Conservation (phyloP, 1,284 basidiomycete species). For the Macrocystidia cucumis region DNA sequence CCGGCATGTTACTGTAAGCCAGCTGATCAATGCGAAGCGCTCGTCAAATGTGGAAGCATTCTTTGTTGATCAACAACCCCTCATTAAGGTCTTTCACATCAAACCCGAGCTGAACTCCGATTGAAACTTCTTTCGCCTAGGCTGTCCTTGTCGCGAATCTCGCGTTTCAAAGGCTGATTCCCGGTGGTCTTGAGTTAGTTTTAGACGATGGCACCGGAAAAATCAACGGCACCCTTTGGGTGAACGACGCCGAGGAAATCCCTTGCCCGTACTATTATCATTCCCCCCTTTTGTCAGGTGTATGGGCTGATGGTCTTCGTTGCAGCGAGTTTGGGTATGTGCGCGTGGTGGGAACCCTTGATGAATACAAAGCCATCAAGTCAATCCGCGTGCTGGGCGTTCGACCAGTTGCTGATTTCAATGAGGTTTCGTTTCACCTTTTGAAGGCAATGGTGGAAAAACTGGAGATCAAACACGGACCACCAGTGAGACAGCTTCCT, state of each 20-base stretch:
- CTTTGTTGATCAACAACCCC: conserved; percentile 10
- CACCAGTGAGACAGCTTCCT: conserved; percentile 14
- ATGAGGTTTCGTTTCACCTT: conserved; percentile 24
- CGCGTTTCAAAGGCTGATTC: conserved; percentile 5
- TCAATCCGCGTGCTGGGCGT: conserved; percentile 15
- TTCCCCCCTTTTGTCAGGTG: not conserved
- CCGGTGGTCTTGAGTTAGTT: conserved; percentile 12
- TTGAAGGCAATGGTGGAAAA: conserved; percentile 19
- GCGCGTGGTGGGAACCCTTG: conserved; percentile 18
- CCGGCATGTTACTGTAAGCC: conserved; percentile 12
- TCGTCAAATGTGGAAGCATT: conserved; percentile 10
- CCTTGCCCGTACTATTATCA: conserved; percentile 9
- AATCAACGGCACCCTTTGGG: conserved; percentile 15
- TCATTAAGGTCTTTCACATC: conserved; percentile 8
- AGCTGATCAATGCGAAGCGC: conserved; percentile 10
- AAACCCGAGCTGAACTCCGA: not conserved
- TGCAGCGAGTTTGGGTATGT: conserved; percentile 19
- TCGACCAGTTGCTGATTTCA: conserved; percentile 12
- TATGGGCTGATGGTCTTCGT: too few relatives aligned
- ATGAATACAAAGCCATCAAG: conserved; percentile 10
- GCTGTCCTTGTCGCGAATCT: conserved; percentile 23
- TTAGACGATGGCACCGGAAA: conserved; percentile 25
- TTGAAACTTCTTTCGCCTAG: conserved; percentile 10
- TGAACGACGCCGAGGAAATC: conserved; percentile 7
- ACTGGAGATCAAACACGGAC: conserved; percentile 15